A percentile compares a stretch with the other conserved stretches of the same genome.
Evolutionary conservation across 768 basidiomycete species (phyloP).

Genomic region (Psilocybe cyanescens): DNA sequence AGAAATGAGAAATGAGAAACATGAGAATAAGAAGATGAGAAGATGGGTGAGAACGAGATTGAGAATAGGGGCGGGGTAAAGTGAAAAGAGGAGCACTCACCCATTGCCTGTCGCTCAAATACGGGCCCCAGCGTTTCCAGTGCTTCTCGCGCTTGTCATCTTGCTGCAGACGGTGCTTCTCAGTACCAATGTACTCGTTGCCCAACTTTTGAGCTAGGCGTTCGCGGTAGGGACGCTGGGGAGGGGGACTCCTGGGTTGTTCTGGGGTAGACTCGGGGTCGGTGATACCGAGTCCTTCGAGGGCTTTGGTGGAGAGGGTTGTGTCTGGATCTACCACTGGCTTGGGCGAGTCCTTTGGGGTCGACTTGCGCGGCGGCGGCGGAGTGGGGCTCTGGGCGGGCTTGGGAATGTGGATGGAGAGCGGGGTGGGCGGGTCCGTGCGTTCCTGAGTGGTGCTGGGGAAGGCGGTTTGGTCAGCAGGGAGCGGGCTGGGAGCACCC

Average conservation of each 20-base stretch:
- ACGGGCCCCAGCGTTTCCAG: constrained; percentile 99
- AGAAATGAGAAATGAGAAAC: too few species aligned
- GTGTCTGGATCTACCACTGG: neutral
- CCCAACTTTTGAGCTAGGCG: constrained; percentile 69
- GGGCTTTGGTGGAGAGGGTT: neutral
- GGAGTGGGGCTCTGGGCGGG: neutral
- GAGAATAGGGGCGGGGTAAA: neutral
- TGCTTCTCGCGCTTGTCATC: constrained; percentile 80
- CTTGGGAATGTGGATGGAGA: constrained; percentile 23
- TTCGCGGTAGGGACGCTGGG: constrained; percentile 55
- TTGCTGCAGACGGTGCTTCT: constrained; percentile 85
- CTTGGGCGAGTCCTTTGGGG: constrained; percentile 6
- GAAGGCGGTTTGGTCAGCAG: constrained; percentile 7
- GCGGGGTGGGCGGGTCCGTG: constrained; percentile 33
- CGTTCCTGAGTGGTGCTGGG: constrained; percentile 19
- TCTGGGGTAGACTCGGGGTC: constrained; percentile 14
- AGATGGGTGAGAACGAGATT: constrained; percentile 9
- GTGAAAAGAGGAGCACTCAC: constrained; percentile 46
- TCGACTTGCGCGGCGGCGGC: neutral
- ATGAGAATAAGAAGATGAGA: too few species aligned
- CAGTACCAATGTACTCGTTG: constrained; percentile 75
- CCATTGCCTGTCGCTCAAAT: constrained; percentile 98
- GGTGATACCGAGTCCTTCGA: constrained; percentile 8
- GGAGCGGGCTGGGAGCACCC: constrained; percentile 1
- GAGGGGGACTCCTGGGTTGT: constrained; percentile 19